A percentile compares a stretch with the other conserved stretches of the same genome.
phyloP scores from a whole-genome alignment of 1,139 yeast genomes.

The Blastobotrys serpentis region DNA sequence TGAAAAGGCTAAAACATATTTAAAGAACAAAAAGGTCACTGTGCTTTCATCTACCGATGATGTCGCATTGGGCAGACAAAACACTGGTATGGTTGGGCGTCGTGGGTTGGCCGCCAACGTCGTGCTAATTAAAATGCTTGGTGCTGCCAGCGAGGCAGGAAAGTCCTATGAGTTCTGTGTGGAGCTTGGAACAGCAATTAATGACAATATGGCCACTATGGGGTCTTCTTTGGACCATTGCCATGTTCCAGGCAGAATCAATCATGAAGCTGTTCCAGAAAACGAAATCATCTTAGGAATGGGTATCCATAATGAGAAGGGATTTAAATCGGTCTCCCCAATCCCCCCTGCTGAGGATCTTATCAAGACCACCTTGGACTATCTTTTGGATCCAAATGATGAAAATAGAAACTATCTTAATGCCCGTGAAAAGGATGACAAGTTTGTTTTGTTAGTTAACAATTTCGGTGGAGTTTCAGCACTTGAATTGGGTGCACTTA shows the following conservation, averaged over 20 bases:
- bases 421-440: slow-evolving; percentile 40
- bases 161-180: slow-evolving; percentile 39
- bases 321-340: slow-evolving; percentile 37
- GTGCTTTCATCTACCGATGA: slow-evolving; percentile 42
- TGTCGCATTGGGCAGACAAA: slow-evolving; percentile 48
- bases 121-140: slow-evolving; percentile 46
- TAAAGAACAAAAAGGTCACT: slow-evolving; percentile 23
- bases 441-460: slow-evolving; percentile 48
- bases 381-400: slow-evolving; percentile 42
- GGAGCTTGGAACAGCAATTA: slow-evolving; percentile 42
- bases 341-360: slow-evolving; percentile 48
- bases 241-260: slow-evolving; percentile 49
- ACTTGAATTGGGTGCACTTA: slow-evolving; percentile 45
- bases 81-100: slow-evolving; percentile 50
- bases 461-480: slow-evolving; percentile 54
- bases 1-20: slow-evolving; percentile 30
- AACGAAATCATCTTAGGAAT: slow-evolving; percentile 40
- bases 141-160: slow-evolving; percentile 46
- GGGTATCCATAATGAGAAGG: slow-evolving; percentile 58
- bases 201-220: slow-evolving; percentile 46
- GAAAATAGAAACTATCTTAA: slow-evolving; percentile 47
- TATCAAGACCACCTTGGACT: slow-evolving; percentile 41
- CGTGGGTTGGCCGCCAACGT: slow-evolving; percentile 52
- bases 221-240: slow-evolving; percentile 55
- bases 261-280: slow-evolving; percentile 32